A percentile compares a stretch with the other conserved stretches of the same genome.
Conservation (phyloP, 805 yeast genomes). For the Metschnikowia koreensis region DNA sequence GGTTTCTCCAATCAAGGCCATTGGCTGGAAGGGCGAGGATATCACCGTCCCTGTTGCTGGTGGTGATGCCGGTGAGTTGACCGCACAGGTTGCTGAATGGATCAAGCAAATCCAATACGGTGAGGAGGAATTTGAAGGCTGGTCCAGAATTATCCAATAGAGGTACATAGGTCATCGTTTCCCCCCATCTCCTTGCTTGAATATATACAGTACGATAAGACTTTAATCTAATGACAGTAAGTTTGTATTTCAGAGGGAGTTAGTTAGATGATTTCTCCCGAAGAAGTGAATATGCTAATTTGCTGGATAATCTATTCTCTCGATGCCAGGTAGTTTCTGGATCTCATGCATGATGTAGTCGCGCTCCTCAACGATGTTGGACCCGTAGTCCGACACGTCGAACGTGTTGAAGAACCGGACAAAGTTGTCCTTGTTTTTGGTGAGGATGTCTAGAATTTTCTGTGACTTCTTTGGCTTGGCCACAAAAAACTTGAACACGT, state of each 20-base stretch:
- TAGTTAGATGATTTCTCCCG: neutral
- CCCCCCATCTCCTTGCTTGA: too few species aligned
- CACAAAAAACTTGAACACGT: constrained; percentile 90
- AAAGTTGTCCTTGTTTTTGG: constrained; percentile 78
- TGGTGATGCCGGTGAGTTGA: constrained; percentile 81
- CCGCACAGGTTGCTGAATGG: constrained; percentile 80
- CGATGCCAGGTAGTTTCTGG: constrained; percentile 64
- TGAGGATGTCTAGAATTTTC: constrained; percentile 73
- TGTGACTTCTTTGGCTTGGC: constrained; percentile 91
- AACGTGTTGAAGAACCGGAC: constrained; percentile 66
- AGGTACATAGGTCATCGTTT: neutral
- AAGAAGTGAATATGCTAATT: neutral
- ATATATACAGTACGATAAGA: too few species aligned
- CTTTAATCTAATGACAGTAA: neutral
- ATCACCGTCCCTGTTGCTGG: constrained; percentile 76
- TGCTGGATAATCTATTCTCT: constrained; percentile 18
- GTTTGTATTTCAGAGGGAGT: neutral
- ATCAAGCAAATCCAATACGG: constrained; percentile 91
- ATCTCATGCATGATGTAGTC: constrained; percentile 77
- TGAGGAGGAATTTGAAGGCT: constrained; percentile 57
- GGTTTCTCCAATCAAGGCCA: constrained; percentile 87
- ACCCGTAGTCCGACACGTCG: constrained; percentile 61
- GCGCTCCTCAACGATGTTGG: constrained; percentile 71
- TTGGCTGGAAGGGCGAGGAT: constrained; percentile 73
- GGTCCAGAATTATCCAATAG: constrained; percentile 43